A percentile compares a stretch with the other conserved stretches of the same genome.
Evolutionary conservation across 2,329 filamentous ascomycete species (phyloP).

Genomic region (Parafenestella ontariensis): DNA sequence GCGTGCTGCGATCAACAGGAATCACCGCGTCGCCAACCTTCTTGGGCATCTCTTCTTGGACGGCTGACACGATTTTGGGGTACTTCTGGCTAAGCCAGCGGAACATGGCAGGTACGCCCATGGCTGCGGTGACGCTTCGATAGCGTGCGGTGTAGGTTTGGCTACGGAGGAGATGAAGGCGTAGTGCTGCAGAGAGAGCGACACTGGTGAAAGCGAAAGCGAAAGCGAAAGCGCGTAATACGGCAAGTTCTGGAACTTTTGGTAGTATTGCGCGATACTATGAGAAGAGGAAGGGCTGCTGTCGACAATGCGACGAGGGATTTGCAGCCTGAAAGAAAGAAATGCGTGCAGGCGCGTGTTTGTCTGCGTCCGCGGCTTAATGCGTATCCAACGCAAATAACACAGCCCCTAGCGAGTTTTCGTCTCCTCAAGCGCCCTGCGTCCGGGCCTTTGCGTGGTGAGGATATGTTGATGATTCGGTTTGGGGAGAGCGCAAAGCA

Average conservation of each 20-base stretch:
- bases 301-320: constrained; percentile 17
- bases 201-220: constrained; percentile 20
- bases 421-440: constrained; percentile 7
- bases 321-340: constrained; percentile 20
- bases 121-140: constrained; percentile 52
- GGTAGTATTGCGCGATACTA: constrained; percentile 29
- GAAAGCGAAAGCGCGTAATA: constrained; percentile 24
- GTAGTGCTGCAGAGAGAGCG: constrained; percentile 9
- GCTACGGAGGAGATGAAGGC: background rate
- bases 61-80: constrained; percentile 93
- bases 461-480: constrained; percentile 11
- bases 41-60: constrained; percentile 83
- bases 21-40: constrained; percentile 84
- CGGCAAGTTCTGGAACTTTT: constrained; percentile 16
- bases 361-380: constrained; percentile 1
- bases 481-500: constrained; percentile 2
- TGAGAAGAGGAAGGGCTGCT: constrained; percentile 15
- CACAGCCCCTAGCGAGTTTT: background rate
- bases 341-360: constrained; percentile 6
- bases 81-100: constrained; percentile 97
- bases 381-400: constrained; percentile 1
- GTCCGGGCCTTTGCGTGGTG: constrained; percentile 7
- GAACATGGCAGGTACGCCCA: constrained; percentile 96
- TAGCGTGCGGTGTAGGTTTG: constrained; percentile 18
- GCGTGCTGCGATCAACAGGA: constrained; percentile 81